Evolutionary conservation across 2,329 filamentous ascomycete genomes (phyloP), one percentile per base, ranked within the genome.

Genomic region (Plectosphaerella cucumerina): DNA sequence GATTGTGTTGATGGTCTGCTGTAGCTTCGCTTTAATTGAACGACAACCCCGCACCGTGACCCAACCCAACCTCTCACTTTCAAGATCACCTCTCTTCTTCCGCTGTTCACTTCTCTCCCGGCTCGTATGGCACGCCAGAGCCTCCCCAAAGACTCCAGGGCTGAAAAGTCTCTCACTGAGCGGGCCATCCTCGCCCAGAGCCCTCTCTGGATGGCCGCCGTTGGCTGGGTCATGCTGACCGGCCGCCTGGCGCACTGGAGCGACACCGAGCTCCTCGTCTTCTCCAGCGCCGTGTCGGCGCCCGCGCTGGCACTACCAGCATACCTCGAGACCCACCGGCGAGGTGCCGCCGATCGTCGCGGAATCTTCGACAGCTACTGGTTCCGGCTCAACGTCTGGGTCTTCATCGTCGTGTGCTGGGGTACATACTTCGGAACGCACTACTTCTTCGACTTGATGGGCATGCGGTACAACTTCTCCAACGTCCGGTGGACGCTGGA

Each of bases 361-460:
- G 12, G 26, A 8, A 31, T 31, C 26, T 8, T 31, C 26, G 26
- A 48, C 11, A 26, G 37, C 42, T 55, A 57, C 53, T 52, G 51
- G 50, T 21, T 55, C 46, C 55, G 53, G 45, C 51, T 57, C 39
- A 53, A 57, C 51, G 8, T 52, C 22, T 57, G 53, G 51, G 42
- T 55, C 21, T 43, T 35, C 15, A 45, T 53, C n/a, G 34, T 57
- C 20, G 55, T 57, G 12, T 31, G n/a, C 18, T 55, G 53, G 46
- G 55, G 55, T 15, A 57, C 49, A 15, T 57, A 57, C 49, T 50
- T 55, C 22, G 55, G 55, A 1, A 52, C 55, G 15, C 48, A 52
- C 33, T 57, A 57, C 49, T 57, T 57, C 49, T 57, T 57, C 43
- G 49, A 55, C n/a, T 51, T 55, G n/a, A 57, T 57, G 55, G 49